Conservation (phyloP, 169 alveolate species). For the Hepatocystis sp. region DNA sequence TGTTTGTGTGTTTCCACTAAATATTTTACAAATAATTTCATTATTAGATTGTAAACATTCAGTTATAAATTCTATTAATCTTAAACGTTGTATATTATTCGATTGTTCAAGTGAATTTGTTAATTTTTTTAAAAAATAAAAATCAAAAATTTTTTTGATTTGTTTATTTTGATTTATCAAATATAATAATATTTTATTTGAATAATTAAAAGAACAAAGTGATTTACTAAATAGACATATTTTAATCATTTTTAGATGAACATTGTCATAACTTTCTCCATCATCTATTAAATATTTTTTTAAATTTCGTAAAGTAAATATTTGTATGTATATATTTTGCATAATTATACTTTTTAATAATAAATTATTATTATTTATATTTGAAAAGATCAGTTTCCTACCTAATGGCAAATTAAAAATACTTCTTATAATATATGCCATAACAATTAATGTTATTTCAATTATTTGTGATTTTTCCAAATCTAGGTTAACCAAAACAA, state of each 20-base stretch:
- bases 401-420: slow-evolving; percentile 59
- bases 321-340: slow-evolving; percentile 68
- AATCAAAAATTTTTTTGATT: slow-evolving; percentile 52
- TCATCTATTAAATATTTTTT: slow-evolving; percentile 65
- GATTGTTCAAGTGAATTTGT: slow-evolving; percentile 24
- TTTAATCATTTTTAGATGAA: slow-evolving; percentile 69
- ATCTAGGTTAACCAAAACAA: slow-evolving; percentile 5
- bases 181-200: slow-evolving; percentile 26
- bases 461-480: slow-evolving; percentile 28
- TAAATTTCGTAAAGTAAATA: slow-evolving; percentile 63
- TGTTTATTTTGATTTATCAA: slow-evolving; percentile 39
- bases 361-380: slow-evolving; percentile 18
- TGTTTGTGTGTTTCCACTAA: not conserved
- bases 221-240: slow-evolving; percentile 68
- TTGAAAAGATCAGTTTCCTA: slow-evolving; percentile 59
- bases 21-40: slow-evolving; percentile 18
- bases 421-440: slow-evolving; percentile 47
- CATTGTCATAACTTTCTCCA: slow-evolving; percentile 22
- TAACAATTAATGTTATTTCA: slow-evolving; percentile 58
- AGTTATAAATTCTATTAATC: slow-evolving; percentile 35
- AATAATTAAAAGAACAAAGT: slow-evolving; percentile 57
- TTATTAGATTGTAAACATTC: slow-evolving; percentile 30
- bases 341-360: slow-evolving; percentile 34
- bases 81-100: slow-evolving; percentile 53
- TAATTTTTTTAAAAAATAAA: slow-evolving; percentile 35